Percentiles rank a stretch among this genome's conserved stretches.
These are phyloP conservation scores for Xylariaceae sp. DNA, from an alignment of 2,329 filamentous ascomycete genomes.

Conservation along the genomic window DNA sequence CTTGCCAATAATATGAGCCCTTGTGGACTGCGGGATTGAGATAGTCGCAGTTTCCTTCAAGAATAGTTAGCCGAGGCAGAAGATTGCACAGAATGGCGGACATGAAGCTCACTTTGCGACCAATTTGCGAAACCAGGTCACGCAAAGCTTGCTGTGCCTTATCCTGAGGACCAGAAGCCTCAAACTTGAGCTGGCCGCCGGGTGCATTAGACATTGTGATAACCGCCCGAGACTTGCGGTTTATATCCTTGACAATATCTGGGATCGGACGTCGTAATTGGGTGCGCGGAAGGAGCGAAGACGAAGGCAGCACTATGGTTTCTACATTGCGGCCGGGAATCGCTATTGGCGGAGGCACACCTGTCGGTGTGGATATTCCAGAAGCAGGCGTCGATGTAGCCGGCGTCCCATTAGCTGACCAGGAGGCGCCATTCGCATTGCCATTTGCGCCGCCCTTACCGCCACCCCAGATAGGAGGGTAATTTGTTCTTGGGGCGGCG, in stretches of 20 bases:
- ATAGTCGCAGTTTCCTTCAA: constrained; percentile 61
- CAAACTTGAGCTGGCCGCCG: constrained; percentile 72
- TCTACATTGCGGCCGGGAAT: constrained; percentile 83
- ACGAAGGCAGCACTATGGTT: constrained; percentile 66
- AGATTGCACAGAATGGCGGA: not conserved
- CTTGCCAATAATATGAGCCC: constrained; percentile 89
- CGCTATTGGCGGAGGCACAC: constrained; percentile 55
- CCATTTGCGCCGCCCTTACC: constrained; percentile 56
- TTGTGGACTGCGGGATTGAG: constrained; percentile 75
- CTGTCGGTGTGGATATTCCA: constrained; percentile 48
- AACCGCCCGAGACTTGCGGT: constrained; percentile 82
- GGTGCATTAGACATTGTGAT: constrained; percentile 73
- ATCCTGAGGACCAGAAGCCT: constrained; percentile 78
- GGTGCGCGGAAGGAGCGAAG: constrained; percentile 69
- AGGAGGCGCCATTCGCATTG: constrained; percentile 51
- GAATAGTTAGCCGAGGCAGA: constrained; percentile 2
- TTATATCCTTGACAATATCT: constrained; percentile 87
- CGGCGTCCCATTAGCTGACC: constrained; percentile 52
- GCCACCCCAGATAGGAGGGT: constrained; percentile 72
- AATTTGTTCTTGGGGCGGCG: constrained; percentile 51
- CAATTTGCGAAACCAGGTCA: constrained; percentile 83
- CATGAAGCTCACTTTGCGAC: constrained; percentile 67
- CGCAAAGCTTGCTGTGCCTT: constrained; percentile 83
- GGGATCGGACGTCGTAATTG: constrained; percentile 80
- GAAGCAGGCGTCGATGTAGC: constrained; percentile 61